Percentiles rank a stretch among this genome's conserved stretches.
These are phyloP conservation scores for Chytriomyces sp. DNA, from an alignment of 192 early-diverging fungal genomes.

Conservation along the genomic window DNA sequence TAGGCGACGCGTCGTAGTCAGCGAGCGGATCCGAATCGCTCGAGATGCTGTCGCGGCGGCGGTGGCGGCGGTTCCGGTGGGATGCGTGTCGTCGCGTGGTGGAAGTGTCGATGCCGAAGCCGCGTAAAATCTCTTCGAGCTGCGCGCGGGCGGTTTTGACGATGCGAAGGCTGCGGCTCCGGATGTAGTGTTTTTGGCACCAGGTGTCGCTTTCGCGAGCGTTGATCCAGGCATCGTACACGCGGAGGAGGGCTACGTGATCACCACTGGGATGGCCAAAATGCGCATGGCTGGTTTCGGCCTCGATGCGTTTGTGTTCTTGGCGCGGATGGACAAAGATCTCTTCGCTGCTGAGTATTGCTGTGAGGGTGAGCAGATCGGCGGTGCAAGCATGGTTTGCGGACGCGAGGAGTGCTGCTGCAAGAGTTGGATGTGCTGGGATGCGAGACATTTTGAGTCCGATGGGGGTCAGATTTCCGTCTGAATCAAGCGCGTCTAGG, in stretches of 20 bases:
- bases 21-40: constrained; percentile 5
- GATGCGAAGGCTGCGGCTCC: constrained; percentile 47
- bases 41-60: neutral
- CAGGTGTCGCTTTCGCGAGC: constrained; percentile 37
- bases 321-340: constrained; percentile 40
- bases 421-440: constrained; percentile 50
- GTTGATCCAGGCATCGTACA: constrained; percentile 49
- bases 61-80: neutral
- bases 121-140: constrained; percentile 41
- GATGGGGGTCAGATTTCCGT: constrained; percentile 45
- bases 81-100: neutral
- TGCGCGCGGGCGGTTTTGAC: constrained; percentile 53
- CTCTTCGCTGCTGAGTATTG: constrained; percentile 58
- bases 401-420: constrained; percentile 43
- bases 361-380: constrained; percentile 53
- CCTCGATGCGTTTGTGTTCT: constrained; percentile 36
- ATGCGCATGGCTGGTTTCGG: constrained; percentile 28
- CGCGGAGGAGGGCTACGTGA: constrained; percentile 50
- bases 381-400: constrained; percentile 40
- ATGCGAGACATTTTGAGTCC: constrained; percentile 51
- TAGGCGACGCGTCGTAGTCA: constrained; percentile 40
- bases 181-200: constrained; percentile 46
- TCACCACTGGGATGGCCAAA: constrained; percentile 49
- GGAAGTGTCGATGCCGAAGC: constrained; percentile 34
- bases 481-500: constrained; percentile 51